Evolutionary conservation across 345 rosid genomes (phyloP).

Genomic region (Crucihimalaya himalaica): DNA sequence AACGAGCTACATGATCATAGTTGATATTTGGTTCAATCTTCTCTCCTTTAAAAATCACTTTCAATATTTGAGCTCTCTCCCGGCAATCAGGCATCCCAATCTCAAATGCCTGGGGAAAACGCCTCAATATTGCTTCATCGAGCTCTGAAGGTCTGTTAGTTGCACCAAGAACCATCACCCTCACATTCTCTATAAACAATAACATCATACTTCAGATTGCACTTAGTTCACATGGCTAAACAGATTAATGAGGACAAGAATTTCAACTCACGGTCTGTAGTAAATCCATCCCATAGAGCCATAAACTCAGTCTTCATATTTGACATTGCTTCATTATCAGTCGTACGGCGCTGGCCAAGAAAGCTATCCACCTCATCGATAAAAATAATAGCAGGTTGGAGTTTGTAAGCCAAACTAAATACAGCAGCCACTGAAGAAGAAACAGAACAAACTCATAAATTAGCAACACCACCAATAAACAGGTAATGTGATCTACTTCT

Average conservation of each 20-base stretch:
- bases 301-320: conserved; percentile 99
- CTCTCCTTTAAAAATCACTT: conserved; percentile 82
- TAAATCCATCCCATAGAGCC: conserved; percentile 99
- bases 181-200: conserved; percentile 58
- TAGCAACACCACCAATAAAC: neutral
- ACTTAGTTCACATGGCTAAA: neutral
- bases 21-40: conserved; percentile 58
- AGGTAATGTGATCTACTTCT: neutral
- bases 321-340: conserved; percentile 86
- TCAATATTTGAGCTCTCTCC: conserved; percentile 75
- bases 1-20: conserved; percentile 61
- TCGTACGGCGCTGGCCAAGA: conserved; percentile 83
- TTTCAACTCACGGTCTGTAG: conserved; percentile 84
- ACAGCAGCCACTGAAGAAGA: conserved; percentile 81
- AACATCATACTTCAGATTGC: neutral
- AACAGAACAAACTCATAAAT: conserved; percentile 17
- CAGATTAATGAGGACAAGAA: neutral
- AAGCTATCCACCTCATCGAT: conserved; percentile 96
- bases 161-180: conserved; percentile 94
- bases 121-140: conserved; percentile 87
- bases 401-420: conserved; percentile 90
- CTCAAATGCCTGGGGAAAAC: conserved; percentile 90
- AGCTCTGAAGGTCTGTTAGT: conserved; percentile 94
- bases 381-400: conserved; percentile 94
- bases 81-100: conserved; percentile 76